These are phyloP conservation scores for Aspergillus piperis DNA, from an alignment of 2,329 filamentous ascomycete species.

Conservation along the genomic window DNA sequence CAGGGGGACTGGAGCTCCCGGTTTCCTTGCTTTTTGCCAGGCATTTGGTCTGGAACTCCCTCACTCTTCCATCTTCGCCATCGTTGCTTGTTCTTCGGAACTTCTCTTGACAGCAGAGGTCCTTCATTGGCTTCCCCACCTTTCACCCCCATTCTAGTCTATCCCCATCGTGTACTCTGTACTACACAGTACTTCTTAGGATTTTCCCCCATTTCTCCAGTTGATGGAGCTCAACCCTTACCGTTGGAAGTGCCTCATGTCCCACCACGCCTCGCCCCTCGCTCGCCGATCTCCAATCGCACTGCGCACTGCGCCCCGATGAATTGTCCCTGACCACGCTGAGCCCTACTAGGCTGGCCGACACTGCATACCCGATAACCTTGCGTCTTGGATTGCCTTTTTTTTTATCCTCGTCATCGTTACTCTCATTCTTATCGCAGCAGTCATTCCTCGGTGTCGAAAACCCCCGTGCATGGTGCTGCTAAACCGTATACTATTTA, in stretches of 20 bases:
- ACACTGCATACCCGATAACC: constrained; percentile 9
- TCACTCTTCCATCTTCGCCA: too few species aligned
- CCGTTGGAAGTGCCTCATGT: constrained; percentile 17
- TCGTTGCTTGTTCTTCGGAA: too few species aligned
- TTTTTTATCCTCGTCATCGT: background rate
- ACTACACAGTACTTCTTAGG: background rate
- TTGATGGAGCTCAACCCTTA: constrained; percentile 1
- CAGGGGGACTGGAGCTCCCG: too few species aligned
- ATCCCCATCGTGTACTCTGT: background rate
- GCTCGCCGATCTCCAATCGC: constrained; percentile 14
- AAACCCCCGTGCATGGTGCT: background rate
- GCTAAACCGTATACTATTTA: too few species aligned
- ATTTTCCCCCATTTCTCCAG: too few species aligned
- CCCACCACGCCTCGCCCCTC: constrained; percentile 19
- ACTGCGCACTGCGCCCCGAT: constrained; percentile 12
- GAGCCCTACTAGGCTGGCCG: constrained; percentile 7
- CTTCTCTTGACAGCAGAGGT: too few species aligned
- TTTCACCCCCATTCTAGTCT: too few species aligned
- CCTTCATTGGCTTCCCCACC: too few species aligned
- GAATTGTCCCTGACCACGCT: constrained; percentile 19
- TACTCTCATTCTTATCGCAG: background rate
- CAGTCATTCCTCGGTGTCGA: background rate
- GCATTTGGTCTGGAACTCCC: too few species aligned
- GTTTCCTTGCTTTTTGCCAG: too few species aligned
- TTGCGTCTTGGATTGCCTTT: background rate